Evolutionary conservation across 2,329 filamentous ascomycete species (phyloP).

Genomic region (Albifimbria verrucaria): DNA sequence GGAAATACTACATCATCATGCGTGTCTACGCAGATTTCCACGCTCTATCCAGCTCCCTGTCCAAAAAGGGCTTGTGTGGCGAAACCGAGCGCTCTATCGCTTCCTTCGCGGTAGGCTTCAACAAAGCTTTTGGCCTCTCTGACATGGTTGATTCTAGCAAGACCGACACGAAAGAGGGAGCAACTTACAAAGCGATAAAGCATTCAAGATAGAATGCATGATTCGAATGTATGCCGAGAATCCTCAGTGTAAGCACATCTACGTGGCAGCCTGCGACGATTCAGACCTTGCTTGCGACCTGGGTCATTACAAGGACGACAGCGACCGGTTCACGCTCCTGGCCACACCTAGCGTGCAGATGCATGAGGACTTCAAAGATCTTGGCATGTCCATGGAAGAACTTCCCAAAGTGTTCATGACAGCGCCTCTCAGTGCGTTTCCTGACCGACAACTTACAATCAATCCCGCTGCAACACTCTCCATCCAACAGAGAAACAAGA

Average conservation of each 20-base stretch:
- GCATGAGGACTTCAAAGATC: constrained; percentile 48
- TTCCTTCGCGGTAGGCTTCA: constrained; percentile 55
- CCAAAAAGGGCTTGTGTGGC: constrained; percentile 42
- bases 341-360: constrained; percentile 42
- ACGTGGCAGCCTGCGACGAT: constrained; percentile 61
- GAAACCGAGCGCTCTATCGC: constrained; percentile 53
- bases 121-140: constrained; percentile 52
- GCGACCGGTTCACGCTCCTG: constrained; percentile 53
- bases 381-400: constrained; percentile 48
- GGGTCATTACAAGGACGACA: constrained; percentile 45
- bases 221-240: constrained; percentile 52
- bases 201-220: constrained; percentile 54
- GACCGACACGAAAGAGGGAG: no score
- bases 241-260: constrained; percentile 61
- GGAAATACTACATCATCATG: constrained; percentile 51
- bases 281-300: constrained; percentile 48
- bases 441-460: no score
- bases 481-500: no score
- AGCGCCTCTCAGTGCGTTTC: constrained; percentile 16
- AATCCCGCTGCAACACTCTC: no score
- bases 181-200: constrained; percentile 56
- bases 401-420: constrained; percentile 49
- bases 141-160: constrained; percentile 62
- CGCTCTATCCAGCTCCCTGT: constrained; percentile 47
- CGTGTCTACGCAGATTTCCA: constrained; percentile 55